Conservation (phyloP, 164 flowering plant genomes). For the Litsea cubeba region DNA sequence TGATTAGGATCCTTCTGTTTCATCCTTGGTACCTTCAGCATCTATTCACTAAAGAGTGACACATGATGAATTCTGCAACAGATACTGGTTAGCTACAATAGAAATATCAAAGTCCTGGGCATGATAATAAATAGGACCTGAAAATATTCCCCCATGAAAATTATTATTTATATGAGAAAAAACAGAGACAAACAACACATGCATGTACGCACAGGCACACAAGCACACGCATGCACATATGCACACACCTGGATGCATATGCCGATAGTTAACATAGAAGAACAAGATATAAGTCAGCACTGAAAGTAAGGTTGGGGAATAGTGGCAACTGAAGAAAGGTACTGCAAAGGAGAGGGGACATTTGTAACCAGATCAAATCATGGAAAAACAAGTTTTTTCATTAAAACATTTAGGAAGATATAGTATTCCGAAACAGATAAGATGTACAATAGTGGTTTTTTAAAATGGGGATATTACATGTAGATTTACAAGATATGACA, state of each 20-base stretch:
- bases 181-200: neutral
- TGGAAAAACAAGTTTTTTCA: neutral
- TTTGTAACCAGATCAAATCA: neutral
- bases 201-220: neutral
- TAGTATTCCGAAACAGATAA: conserved; percentile 23
- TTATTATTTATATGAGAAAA: neutral
- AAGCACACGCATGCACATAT: no score
- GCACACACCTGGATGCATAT: neutral
- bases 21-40: conserved; percentile 2
- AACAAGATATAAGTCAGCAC: neutral
- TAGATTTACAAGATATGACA: conserved; percentile 49
- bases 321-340: neutral
- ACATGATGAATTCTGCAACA: neutral
- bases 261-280: neutral
- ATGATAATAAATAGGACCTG: conserved; percentile 2
- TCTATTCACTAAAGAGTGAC: conserved; percentile 4
- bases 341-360: neutral
- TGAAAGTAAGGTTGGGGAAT: neutral
- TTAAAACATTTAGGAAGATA: neutral
- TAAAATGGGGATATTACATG: conserved; percentile 37
- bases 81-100: conserved; percentile 4
- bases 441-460: conserved; percentile 39
- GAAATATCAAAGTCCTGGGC: neutral
- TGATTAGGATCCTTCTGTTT: conserved; percentile 1
- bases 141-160: neutral